These are phyloP conservation scores for Oryza punctata DNA, from an alignment of 176 grass and related monocot species.

Conservation along the genomic window DNA sequence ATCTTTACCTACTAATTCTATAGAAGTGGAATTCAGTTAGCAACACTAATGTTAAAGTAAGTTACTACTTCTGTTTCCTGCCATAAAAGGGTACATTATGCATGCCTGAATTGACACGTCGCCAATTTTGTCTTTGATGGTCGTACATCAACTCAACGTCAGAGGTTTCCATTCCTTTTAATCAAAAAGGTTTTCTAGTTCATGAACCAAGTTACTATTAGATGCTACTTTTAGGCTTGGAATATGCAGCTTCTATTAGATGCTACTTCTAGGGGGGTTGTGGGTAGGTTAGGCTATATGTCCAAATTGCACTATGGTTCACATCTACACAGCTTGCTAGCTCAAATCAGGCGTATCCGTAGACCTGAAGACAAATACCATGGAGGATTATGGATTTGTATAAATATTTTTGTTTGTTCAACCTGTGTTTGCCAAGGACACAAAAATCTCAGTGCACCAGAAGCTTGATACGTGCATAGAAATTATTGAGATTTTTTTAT, in stretches of 20 bases:
- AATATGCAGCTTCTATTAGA: background rate
- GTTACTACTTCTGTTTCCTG: background rate
- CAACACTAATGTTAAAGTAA: background rate
- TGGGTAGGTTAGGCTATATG: no score
- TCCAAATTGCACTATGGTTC: no score
- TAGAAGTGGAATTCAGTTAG: conserved; percentile 12
- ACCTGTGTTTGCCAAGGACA: background rate
- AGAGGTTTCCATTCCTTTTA: background rate
- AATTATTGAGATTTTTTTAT: background rate
- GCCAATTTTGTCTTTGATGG: background rate
- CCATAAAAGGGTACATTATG: background rate
- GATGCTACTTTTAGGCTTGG: background rate
- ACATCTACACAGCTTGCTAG: background rate
- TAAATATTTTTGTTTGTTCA: background rate
- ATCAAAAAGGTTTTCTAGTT: background rate
- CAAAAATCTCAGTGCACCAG: background rate
- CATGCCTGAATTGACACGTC: background rate
- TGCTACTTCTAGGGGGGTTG: background rate
- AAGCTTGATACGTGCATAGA: background rate
- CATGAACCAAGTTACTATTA: background rate
- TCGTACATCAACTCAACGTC: background rate
- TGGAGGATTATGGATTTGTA: background rate
- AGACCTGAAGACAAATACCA: background rate
- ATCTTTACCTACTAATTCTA: background rate
- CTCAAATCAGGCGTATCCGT: background rate